Conservation (phyloP, 2,329 filamentous ascomycete genomes). For the Cadophora sp. region DNA sequence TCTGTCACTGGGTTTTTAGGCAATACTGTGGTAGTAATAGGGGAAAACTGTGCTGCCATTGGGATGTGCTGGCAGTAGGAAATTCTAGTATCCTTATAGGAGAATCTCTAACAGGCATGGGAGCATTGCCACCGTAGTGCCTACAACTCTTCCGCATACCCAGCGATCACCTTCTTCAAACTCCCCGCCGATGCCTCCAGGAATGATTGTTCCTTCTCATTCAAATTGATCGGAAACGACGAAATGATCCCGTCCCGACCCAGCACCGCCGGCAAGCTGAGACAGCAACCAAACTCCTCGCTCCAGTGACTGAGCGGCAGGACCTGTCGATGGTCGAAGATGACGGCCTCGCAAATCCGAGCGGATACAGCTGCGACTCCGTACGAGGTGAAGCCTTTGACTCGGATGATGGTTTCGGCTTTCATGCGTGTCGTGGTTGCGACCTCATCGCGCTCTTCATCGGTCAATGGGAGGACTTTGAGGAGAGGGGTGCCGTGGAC, state of each 20-base stretch:
- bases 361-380: slow-evolving; percentile 57
- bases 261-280: slow-evolving; percentile 57
- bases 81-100: too few species aligned
- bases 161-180: slow-evolving; percentile 29
- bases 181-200: slow-evolving; percentile 25
- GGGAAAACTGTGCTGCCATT: too few species aligned
- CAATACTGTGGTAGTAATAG: too few species aligned
- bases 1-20: too few species aligned
- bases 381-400: slow-evolving; percentile 58
- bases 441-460: slow-evolving; percentile 43
- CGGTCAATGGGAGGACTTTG: too few species aligned
- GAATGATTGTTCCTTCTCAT: too few species aligned
- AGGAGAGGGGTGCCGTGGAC: too few species aligned
- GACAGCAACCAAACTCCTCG: slow-evolving; percentile 54
- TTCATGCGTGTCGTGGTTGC: slow-evolving; percentile 54
- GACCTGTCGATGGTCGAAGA: slow-evolving; percentile 55
- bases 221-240: slow-evolving; percentile 34
- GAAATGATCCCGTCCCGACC: slow-evolving; percentile 55
- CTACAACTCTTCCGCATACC: slow-evolving; percentile 20
- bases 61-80: too few species aligned
- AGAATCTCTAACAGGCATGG: too few species aligned
- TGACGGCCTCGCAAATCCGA: slow-evolving; percentile 57
- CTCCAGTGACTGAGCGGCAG: slow-evolving; percentile 57
- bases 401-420: slow-evolving; percentile 54
- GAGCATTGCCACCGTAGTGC: too few species aligned